Percentiles rank a stretch among this genome's conserved stretches.
These are phyloP conservation scores for Podaxis pistillaris DNA, from an alignment of 768 basidiomycete species.

Conservation along the genomic window DNA sequence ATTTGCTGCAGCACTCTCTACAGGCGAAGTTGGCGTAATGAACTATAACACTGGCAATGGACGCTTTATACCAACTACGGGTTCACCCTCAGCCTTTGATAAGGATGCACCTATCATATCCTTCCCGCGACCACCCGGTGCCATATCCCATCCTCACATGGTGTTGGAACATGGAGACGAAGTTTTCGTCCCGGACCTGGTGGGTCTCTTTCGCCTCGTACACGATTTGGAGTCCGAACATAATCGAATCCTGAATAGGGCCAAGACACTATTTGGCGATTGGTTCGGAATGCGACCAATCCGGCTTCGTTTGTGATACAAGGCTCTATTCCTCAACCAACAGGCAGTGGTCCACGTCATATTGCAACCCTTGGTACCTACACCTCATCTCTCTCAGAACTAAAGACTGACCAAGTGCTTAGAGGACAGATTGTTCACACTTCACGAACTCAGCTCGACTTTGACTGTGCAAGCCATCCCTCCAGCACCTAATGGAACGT, in stretches of 20 bases:
- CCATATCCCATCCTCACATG: constrained; percentile 67
- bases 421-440: constrained; percentile 50
- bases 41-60: constrained; percentile 61
- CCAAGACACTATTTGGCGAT: constrained; percentile 67
- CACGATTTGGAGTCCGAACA: not conserved
- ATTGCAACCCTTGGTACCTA: constrained; percentile 27
- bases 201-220: constrained; percentile 26
- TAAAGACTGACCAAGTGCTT: constrained; percentile 15
- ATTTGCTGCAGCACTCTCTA: constrained; percentile 48
- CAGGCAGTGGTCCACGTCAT: constrained; percentile 63
- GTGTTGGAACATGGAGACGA: constrained; percentile 52
- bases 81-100: constrained; percentile 32
- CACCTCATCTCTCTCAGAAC: constrained; percentile 32
- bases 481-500: constrained; percentile 47
- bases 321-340: constrained; percentile 58
- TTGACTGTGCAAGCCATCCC: constrained; percentile 60
- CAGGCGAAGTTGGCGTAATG: constrained; percentile 57
- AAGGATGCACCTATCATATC: constrained; percentile 41
- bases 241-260: constrained; percentile 40
- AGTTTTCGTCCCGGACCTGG: constrained; percentile 65
- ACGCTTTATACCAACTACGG: constrained; percentile 46
- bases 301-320: constrained; percentile 53
- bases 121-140: constrained; percentile 47
- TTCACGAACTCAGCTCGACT: constrained; percentile 58
- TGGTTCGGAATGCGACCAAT: constrained; percentile 43